phyloP scores from a whole-genome alignment of 805 yeast genomes.

The Blastobotrys peoriensis region DNA sequence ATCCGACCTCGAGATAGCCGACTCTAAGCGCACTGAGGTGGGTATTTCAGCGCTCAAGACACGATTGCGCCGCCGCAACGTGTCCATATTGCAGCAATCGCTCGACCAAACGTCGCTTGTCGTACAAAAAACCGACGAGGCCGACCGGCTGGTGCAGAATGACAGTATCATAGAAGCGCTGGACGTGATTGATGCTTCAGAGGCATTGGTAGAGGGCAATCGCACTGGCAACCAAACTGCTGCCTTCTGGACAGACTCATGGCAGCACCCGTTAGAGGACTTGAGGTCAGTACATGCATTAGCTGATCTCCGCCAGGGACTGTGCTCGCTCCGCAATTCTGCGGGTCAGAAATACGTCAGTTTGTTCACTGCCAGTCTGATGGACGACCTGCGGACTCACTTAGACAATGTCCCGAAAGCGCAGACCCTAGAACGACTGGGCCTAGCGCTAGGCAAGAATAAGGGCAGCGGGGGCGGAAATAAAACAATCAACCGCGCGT shows the following conservation, averaged over 20 bases:
- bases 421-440: slow-evolving; percentile 49
- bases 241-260: slow-evolving; percentile 11
- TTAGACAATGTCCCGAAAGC: slow-evolving; percentile 42
- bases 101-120: slow-evolving; percentile 48
- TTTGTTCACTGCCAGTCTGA: slow-evolving; percentile 48
- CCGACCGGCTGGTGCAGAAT: slow-evolving; percentile 40
- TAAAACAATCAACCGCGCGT: slow-evolving; percentile 17
- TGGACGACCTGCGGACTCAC: slow-evolving; percentile 57
- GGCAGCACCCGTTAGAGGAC: slow-evolving; percentile 35
- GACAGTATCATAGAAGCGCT: slow-evolving; percentile 47
- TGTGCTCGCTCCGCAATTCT: slow-evolving; percentile 51
- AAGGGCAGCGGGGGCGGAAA: slow-evolving; percentile 1
- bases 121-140: slow-evolving; percentile 42
- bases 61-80: slow-evolving; percentile 49
- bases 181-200: slow-evolving; percentile 50
- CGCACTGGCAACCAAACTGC: slow-evolving; percentile 13
- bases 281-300: slow-evolving; percentile 47
- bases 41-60: slow-evolving; percentile 48
- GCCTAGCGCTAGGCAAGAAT: slow-evolving; percentile 22
- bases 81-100: slow-evolving; percentile 57
- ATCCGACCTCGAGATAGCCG: slow-evolving; percentile 40
- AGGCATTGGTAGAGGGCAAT: slow-evolving; percentile 54
- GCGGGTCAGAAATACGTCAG: slow-evolving; percentile 65
- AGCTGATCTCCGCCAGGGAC: slow-evolving; percentile 42
- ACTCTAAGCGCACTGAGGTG: slow-evolving; percentile 42